A percentile compares a stretch with the other conserved stretches of the same genome.
Conservation (phyloP, 495 filamentous ascomycete genomes). For the Trichoderma orchidacearum region DNA sequence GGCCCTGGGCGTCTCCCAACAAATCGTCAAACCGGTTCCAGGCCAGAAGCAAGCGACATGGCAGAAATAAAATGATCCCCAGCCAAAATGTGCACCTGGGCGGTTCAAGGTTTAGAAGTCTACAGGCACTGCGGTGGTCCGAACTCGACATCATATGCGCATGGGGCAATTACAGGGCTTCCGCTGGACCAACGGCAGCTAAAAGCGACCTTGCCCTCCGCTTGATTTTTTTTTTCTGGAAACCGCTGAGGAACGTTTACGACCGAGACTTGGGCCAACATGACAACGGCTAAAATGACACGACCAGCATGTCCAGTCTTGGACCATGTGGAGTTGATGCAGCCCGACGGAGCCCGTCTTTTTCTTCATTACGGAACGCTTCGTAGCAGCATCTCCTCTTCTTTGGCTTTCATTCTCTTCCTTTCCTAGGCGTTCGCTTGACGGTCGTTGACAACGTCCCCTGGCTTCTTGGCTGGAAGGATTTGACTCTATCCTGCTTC, state of each 20-base stretch:
- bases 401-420: not conserved
- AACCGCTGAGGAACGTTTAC: not conserved
- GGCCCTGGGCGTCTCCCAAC: not conserved
- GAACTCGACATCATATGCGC: not conserved
- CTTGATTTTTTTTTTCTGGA: not conserved
- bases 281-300: not conserved
- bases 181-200: not conserved
- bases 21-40: not conserved
- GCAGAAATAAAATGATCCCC: no score
- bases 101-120: no score
- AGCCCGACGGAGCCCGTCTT: not conserved
- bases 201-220: not conserved
- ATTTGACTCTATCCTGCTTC: not conserved
- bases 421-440: not conserved
- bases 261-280: not conserved
- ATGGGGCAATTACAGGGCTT: not conserved
- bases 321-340: not conserved
- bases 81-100: no score
- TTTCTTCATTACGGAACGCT: no score
- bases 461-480: not conserved
- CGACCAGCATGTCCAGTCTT: not conserved
- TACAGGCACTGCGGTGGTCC: not conserved
- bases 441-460: no score
- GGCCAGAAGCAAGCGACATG: no score
- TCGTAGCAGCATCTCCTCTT: not conserved